Percentiles rank a stretch among this genome's conserved stretches.
Conservation (phyloP, 495 filamentous ascomycete species). For the Choiromyces venosus region DNA sequence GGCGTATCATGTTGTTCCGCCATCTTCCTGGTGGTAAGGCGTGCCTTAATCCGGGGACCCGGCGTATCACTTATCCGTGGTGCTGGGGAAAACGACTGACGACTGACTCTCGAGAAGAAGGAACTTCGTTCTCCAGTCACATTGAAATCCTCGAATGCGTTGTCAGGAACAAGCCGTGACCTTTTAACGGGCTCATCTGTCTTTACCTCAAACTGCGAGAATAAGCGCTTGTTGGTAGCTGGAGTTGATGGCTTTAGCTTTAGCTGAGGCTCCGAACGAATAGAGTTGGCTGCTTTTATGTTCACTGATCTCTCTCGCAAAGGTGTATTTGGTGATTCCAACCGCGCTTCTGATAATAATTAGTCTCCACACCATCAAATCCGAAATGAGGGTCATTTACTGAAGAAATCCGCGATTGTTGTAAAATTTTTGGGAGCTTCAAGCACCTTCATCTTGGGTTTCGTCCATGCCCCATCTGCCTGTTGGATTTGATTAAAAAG, state of each 20-base stretch:
- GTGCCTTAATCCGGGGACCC: neutral
- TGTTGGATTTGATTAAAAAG: slow-evolving; percentile 10
- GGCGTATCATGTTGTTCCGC: neutral
- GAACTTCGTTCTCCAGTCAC: slow-evolving; percentile 27
- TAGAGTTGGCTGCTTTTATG: slow-evolving; percentile 19
- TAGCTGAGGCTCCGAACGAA: slow-evolving; percentile 6
- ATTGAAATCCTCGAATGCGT: slow-evolving; percentile 19
- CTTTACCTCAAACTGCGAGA: slow-evolving; percentile 10
- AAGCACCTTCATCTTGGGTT: slow-evolving; percentile 8
- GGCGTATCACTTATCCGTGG: neutral
- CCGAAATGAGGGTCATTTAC: neutral
- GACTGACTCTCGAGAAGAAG: slow-evolving; percentile 26
- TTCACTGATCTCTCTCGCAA: slow-evolving; percentile 13
- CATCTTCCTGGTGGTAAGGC: neutral
- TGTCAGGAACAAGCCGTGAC: slow-evolving; percentile 14
- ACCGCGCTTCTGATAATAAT: neutral
- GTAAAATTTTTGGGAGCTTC: slow-evolving; percentile 4
- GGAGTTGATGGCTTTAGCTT: slow-evolving; percentile 15
- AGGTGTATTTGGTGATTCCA: slow-evolving; percentile 15
- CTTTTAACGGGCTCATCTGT: slow-evolving; percentile 27
- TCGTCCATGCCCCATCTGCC: neutral
- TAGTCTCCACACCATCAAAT: neutral
- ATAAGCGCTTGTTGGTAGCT: slow-evolving; percentile 19
- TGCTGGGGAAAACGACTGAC: neutral
- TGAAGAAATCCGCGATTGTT: neutral